Base-by-base conservation (phyloP, 2,329 filamentous ascomycete genomes). In the Cordyceps javanica region DNA sequence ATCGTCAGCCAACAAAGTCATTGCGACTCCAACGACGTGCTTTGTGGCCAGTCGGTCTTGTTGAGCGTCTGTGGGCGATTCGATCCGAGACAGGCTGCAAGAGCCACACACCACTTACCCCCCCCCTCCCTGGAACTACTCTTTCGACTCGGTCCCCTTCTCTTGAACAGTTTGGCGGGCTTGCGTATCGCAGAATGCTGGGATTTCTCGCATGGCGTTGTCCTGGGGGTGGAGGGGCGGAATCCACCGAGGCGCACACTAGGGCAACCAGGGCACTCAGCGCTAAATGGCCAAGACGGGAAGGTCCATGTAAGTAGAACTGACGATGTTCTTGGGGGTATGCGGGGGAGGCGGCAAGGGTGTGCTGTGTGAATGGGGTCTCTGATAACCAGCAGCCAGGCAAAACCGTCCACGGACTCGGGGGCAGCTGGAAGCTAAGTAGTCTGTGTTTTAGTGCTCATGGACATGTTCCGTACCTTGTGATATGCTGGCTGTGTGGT, bases 261-360 rank as follows among this genome's bases (percentile, higher is more conserved):
- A 55, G 42, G 48, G 39, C 19, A 38, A 54, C 14, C 19, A 28
- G 34, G 21, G 38, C 8, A 44, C 51, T 55, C 44, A 55, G 53
- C 53, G 53, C 23, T 48, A 23, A n/a, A 42, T 32, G 11, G n/a
- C 53, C 44, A 48, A 19, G 34, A 39, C 5, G 13, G 53, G 53
- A 48, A 55, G 44, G 53, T 55, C 39, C 13, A 16, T 13, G 34
- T 41, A n/a, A n/a, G n/a, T n/a, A n/a, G 25, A 14, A n/a, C 32
- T 30, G 10, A n/a, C n/a, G 53, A 39, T 55, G 32, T 49, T 19
- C 42, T 45, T 55, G n/a, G 38, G 28, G 42, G 50, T 11, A 55
- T 55, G 53, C 53, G 53, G 53, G 53, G 53, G 53, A 55, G 53
- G 53, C 32, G 42, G 44, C 53, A 46, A 41, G 53, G 53, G 34